phyloP scores from a whole-genome alignment of 345 rosid genomes.

The Hevea brasiliensis region DNA sequence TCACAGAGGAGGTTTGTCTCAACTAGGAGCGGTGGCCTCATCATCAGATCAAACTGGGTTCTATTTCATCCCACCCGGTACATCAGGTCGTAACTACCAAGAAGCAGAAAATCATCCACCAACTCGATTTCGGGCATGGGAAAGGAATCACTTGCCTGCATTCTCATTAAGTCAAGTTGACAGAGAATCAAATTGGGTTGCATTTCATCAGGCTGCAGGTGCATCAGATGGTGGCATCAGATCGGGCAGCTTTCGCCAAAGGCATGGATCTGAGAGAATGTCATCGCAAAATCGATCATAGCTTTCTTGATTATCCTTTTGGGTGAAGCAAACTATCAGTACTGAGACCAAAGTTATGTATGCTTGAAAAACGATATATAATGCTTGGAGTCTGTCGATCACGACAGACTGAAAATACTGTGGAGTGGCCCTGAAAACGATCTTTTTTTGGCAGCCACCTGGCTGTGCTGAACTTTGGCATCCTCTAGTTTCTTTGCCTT shows the following conservation, averaged over 20 bases:
- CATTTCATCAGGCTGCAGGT: constrained; percentile 54
- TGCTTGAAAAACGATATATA: constrained; percentile 61
- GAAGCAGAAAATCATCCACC: constrained; percentile 33
- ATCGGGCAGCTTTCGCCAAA: constrained; percentile 57
- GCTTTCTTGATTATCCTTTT: constrained; percentile 19
- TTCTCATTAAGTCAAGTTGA: constrained; percentile 61
- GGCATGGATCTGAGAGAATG: constrained; percentile 73
- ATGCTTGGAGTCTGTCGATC: constrained; percentile 38
- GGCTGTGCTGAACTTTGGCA: constrained; percentile 44
- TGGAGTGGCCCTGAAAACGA: constrained; percentile 41
- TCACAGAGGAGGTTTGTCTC: constrained; percentile 62
- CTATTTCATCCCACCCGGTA: constrained; percentile 57
- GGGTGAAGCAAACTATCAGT: constrained; percentile 38
- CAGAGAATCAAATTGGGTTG: constrained; percentile 60
- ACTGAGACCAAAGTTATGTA: constrained; percentile 39
- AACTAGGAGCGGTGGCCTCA: constrained; percentile 57
- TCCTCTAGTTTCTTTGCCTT: constrained; percentile 42
- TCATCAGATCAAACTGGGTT: constrained; percentile 70
- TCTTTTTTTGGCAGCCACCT: constrained; percentile 33
- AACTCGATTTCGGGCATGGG: constrained; percentile 22
- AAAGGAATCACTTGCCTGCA: constrained; percentile 48
- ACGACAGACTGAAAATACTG: constrained; percentile 32
- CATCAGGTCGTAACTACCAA: constrained; percentile 51
- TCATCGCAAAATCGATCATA: constrained; percentile 56
- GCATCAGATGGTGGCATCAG: constrained; percentile 47